Percentiles rank a stretch among this genome's conserved stretches.
These are phyloP conservation scores for Quercus ilex DNA, from an alignment of 306 rosid species.

Conservation along the genomic window DNA sequence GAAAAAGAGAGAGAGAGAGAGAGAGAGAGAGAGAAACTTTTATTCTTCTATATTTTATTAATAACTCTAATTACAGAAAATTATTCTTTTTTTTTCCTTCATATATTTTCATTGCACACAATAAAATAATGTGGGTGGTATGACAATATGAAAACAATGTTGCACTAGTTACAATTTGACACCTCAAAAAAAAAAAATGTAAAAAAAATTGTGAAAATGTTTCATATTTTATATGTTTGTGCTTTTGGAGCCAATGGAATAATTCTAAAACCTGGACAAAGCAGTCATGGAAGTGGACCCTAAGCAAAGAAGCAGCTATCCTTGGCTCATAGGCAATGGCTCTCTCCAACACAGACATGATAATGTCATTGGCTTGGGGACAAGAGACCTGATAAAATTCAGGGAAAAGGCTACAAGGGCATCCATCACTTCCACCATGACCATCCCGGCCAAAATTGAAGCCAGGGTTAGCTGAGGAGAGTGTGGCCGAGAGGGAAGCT, in stretches of 20 bases:
- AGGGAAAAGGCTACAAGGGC: constrained; percentile 53
- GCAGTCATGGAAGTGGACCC: constrained; percentile 86
- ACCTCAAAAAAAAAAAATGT: no score
- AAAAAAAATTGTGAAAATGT: no score
- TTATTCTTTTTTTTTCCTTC: no score
- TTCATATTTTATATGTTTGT: no score
- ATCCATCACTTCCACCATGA: constrained; percentile 33
- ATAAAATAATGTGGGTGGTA: no score
- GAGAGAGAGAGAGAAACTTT: no score
- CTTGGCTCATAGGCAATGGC: constrained; percentile 58
- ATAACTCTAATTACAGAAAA: no score
- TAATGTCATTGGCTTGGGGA: constrained; percentile 80
- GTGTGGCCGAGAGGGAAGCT: constrained; percentile 25
- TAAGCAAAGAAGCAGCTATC: constrained; percentile 73
- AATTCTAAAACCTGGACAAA: constrained; percentile 55
- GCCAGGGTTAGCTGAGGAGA: constrained; percentile 49
- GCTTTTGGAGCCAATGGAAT: not conserved
- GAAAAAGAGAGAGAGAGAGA: no score
- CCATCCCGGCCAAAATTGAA: constrained; percentile 61
- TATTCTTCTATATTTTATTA: no score
- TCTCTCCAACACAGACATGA: constrained; percentile 64
- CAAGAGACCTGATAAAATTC: constrained; percentile 64
- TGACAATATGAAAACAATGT: no score
- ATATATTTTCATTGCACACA: no score
- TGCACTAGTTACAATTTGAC: no score